Evolutionary conservation across 208 protist genomes (phyloP).

Genomic region (Phytomonas francai): DNA sequence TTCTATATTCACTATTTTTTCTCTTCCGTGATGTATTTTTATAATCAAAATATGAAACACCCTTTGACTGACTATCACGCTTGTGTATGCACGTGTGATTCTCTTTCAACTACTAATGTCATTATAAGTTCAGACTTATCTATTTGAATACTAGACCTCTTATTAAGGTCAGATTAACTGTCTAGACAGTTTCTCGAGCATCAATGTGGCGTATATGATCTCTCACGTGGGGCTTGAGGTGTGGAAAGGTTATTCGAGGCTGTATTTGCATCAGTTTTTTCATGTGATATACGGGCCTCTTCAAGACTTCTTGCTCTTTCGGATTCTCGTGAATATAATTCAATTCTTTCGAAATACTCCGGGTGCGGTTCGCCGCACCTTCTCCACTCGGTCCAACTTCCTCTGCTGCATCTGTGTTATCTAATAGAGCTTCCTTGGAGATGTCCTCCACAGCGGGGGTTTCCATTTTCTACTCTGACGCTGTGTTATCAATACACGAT

Average conservation of each 20-base stretch:
- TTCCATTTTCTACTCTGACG: constrained; percentile 1
- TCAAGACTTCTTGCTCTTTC: neutral
- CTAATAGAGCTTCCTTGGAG: constrained; percentile 5
- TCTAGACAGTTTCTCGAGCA: neutral
- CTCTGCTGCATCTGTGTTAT: neutral
- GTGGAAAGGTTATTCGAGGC: neutral
- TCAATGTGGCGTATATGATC: neutral
- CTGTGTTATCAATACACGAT: neutral
- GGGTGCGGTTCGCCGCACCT: neutral
- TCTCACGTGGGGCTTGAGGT: neutral
- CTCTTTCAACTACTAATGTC: neutral
- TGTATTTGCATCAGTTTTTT: neutral
- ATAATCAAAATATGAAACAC: neutral
- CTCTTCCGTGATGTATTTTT: neutral
- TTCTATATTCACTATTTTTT: constrained; percentile 1
- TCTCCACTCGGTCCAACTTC: neutral
- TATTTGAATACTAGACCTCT: neutral
- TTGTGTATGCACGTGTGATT: neutral
- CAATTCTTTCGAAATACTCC: neutral
- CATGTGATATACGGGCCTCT: neutral
- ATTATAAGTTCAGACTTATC: neutral
- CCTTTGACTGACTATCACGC: neutral
- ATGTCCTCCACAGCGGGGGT: constrained; percentile 2
- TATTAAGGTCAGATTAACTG: neutral
- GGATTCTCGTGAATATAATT: neutral